phyloP scores from a whole-genome alignment of 2,329 filamentous ascomycete species.

The Fusarium sterilihyphosum region DNA sequence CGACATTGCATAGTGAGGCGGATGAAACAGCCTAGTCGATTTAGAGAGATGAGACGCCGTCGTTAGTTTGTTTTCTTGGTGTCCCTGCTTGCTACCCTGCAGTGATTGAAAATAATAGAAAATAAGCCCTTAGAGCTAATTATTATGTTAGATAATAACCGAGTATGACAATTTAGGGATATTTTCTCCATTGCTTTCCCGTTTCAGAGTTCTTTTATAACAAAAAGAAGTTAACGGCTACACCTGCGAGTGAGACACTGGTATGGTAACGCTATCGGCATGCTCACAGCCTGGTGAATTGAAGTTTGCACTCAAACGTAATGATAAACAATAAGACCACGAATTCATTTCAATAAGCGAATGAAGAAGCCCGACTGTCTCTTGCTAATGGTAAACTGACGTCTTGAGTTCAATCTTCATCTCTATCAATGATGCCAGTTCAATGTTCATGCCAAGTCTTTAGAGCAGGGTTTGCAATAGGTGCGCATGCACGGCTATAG shows the following conservation, averaged over 20 bases:
- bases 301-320: no score
- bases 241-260: fast-evolving
- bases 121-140: fast-evolving
- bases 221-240: no score
- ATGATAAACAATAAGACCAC: neutral
- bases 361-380: fast-evolving
- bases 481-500: neutral
- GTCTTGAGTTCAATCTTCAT: neutral
- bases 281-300: no score
- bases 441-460: neutral
- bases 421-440: no score
- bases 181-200: no score
- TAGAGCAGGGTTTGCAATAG: neutral
- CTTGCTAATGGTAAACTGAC: fast-evolving
- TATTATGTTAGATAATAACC: neutral
- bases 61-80: fast-evolving
- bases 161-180: neutral
- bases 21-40: no score
- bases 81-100: neutral
- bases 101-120: fast-evolving
- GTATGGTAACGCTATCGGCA: fast-evolving
- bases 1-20: neutral
- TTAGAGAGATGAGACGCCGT: neutral
- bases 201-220: no score
- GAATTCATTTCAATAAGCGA: fast-evolving